Evolutionary conservation across 148 eudicot species (phyloP).

Genomic region (Chenopodium album): DNA sequence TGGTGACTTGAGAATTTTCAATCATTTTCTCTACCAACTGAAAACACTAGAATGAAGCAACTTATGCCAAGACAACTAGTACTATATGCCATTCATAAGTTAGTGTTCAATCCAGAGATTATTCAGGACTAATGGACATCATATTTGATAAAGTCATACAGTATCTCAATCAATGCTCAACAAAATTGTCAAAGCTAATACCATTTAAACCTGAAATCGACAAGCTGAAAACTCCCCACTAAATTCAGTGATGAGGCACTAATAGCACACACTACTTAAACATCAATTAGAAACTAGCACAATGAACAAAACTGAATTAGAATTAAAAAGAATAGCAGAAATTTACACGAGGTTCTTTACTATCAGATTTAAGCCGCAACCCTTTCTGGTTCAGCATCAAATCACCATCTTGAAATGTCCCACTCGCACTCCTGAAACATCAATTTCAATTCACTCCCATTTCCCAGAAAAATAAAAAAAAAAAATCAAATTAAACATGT

Average conservation of each 20-base stretch:
- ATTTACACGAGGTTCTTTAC: slow-evolving; percentile 56
- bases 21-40: neutral
- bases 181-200: neutral
- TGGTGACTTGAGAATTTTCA: neutral
- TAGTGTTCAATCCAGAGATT: neutral
- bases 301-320: neutral
- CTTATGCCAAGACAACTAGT: neutral
- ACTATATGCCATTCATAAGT: neutral
- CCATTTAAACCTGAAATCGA: neutral
- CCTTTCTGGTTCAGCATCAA: slow-evolving; percentile 81
- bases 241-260: neutral
- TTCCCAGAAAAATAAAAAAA: neutral
- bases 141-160: no score
- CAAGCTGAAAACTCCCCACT: neutral
- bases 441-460: neutral
- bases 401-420: slow-evolving; percentile 95
- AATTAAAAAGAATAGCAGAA: neutral
- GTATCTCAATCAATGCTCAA: neutral
- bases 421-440: slow-evolving; percentile 80
- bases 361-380: slow-evolving; percentile 61
- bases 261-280: neutral
- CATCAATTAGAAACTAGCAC: neutral
- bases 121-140: no score
- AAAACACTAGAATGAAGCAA: neutral
- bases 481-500: neutral